A percentile compares a stretch with the other conserved stretches of the same genome.
Conservation (phyloP, 2,329 filamentous ascomycete species). For the Fusarium sp. region DNA sequence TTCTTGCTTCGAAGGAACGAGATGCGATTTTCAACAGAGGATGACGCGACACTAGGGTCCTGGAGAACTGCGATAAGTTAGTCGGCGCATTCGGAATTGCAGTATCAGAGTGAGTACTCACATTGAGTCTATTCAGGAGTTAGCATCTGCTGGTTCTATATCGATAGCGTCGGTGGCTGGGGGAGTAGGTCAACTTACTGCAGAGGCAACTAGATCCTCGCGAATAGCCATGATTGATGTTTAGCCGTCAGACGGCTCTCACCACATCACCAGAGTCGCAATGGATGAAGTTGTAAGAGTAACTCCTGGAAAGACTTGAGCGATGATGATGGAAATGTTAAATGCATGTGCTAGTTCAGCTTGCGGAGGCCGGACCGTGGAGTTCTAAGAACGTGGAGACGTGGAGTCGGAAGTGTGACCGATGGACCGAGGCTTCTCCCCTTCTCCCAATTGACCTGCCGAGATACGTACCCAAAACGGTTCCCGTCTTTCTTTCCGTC, state of each 20-base stretch:
- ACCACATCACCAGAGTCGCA: conserved; percentile 41
- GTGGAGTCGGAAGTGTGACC: conserved; percentile 48
- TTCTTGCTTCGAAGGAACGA: conserved; percentile 97
- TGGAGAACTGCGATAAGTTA: conserved; percentile 76
- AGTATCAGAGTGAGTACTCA: conserved; percentile 47
- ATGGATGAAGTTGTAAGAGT: conserved; percentile 12
- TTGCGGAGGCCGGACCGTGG: conserved; percentile 38
- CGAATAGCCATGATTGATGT: conserved; percentile 79
- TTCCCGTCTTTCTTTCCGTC: not conserved
- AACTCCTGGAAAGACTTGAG: conserved; percentile 10
- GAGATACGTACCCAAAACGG: conserved; percentile 35
- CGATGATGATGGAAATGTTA: conserved; percentile 38
- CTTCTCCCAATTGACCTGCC: conserved; percentile 38
- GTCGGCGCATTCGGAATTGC: conserved; percentile 13
- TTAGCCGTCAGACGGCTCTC: conserved; percentile 36
- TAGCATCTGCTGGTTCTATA: conserved; percentile 28
- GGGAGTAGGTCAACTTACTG: conserved; percentile 62
- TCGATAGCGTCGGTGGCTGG: conserved; percentile 8
- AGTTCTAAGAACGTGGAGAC: conserved; percentile 35
- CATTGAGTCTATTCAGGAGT: conserved; percentile 55
- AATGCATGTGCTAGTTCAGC: conserved; percentile 48
- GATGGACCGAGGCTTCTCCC: conserved; percentile 51
- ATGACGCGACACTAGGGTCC: conserved; percentile 89
- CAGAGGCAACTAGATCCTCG: conserved; percentile 90
- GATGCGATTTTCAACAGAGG: conserved; percentile 91